Percentiles rank a stretch among this genome's conserved stretches.
These are phyloP conservation scores for Calonectria montana DNA, from an alignment of 2,329 filamentous ascomycete genomes.

Conservation along the genomic window DNA sequence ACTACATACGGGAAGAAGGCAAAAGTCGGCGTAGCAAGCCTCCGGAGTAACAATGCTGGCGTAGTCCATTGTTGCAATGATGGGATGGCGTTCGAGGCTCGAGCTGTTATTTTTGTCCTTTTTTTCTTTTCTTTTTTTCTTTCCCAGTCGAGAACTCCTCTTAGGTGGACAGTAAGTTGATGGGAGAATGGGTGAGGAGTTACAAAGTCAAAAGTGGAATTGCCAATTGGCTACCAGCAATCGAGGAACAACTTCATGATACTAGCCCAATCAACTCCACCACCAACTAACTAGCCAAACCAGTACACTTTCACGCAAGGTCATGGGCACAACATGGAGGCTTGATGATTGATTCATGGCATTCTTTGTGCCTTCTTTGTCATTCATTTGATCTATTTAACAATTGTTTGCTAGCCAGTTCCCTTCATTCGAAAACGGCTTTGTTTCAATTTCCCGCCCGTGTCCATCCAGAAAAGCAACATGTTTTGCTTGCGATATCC, in stretches of 20 bases:
- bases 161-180: neutral
- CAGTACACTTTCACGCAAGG: neutral
- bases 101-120: neutral
- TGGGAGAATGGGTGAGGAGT: neutral
- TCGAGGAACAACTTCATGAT: constrained; percentile 34
- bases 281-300: constrained; percentile 14
- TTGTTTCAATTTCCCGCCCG: neutral
- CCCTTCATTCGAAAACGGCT: neutral
- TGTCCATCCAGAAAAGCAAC: neutral
- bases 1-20: constrained; percentile 77
- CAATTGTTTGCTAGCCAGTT: neutral
- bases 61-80: constrained; percentile 55
- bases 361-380: constrained; percentile 19
- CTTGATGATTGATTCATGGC: neutral
- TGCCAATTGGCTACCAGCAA: constrained; percentile 34
- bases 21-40: constrained; percentile 89
- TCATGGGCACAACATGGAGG: neutral
- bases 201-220: constrained; percentile 5
- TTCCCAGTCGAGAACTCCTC: neutral
- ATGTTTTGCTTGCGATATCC: neutral
- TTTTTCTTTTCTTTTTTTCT: neutral
- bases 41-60: constrained; percentile 71
- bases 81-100: neutral
- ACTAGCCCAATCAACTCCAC: neutral
- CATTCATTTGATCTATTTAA: constrained; percentile 8